Percentiles rank a stretch among this genome's conserved stretches.
phyloP scores from a whole-genome alignment of 768 basidiomycete genomes.

The Naganishia randhawae region DNA sequence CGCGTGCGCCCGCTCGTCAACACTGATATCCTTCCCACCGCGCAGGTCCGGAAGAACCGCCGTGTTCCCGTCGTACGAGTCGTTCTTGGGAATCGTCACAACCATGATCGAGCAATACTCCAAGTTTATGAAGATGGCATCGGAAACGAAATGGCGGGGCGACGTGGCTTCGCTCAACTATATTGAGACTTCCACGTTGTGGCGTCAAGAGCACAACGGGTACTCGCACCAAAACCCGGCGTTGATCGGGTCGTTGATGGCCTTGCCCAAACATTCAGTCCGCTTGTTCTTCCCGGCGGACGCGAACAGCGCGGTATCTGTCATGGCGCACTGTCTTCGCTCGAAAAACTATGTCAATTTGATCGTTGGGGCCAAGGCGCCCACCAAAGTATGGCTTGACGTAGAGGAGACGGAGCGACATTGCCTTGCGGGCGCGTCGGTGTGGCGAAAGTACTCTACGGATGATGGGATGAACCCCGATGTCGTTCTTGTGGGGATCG shows the following conservation, averaged over 20 bases:
- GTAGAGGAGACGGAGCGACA: conserved; percentile 67
- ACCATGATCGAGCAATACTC: conserved; percentile 72
- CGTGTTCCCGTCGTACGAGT: conserved; percentile 65
- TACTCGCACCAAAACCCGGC: conserved; percentile 54
- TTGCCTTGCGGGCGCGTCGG: conserved; percentile 78
- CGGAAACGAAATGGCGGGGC: conserved; percentile 64
- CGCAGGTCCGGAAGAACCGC: conserved; percentile 62
- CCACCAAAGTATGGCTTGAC: conserved; percentile 61
- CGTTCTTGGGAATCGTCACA: conserved; percentile 78
- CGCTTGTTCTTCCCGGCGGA: conserved; percentile 70
- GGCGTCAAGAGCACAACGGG: conserved; percentile 71
- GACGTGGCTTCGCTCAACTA: conserved; percentile 54
- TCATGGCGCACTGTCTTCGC: conserved; percentile 74
- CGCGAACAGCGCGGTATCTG: conserved; percentile 78
- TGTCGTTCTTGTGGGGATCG: conserved; percentile 75
- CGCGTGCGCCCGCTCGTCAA: too few relatives aligned
- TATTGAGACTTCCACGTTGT: conserved; percentile 81
- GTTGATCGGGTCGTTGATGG: conserved; percentile 81
- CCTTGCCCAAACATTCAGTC: conserved; percentile 58
- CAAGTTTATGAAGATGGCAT: conserved; percentile 80
- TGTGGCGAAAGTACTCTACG: conserved; percentile 78
- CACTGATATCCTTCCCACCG: neutral
- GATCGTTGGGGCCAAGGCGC: conserved; percentile 82
- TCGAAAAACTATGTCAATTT: conserved; percentile 64
- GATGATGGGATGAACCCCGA: conserved; percentile 59